Evolutionary conservation across 257 asterid genomes (phyloP).

Genomic region (Euphrasia confusa): DNA sequence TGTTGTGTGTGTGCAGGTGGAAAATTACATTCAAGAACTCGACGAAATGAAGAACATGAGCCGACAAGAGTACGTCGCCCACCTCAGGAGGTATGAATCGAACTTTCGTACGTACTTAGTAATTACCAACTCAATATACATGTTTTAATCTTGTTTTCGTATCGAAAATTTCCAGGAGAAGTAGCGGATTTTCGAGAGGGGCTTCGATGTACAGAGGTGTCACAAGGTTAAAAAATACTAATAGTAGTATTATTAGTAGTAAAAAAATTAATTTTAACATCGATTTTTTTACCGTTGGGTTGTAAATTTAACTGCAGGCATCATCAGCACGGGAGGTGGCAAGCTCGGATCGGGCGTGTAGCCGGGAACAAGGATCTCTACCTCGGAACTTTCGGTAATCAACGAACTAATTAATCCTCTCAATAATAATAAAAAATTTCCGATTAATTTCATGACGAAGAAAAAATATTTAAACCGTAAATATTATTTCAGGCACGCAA

Average conservation of each 20-base stretch:
- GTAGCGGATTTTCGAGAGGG: slow-evolving; percentile 57
- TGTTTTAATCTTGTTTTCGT: background rate
- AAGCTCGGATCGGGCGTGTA: slow-evolving; percentile 55
- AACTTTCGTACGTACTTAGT: background rate
- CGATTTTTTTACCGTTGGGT: background rate
- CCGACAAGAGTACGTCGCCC: slow-evolving; percentile 72
- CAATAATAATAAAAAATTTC: too few species aligned
- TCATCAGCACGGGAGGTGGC: slow-evolving; percentile 66
- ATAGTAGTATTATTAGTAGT: too few species aligned
- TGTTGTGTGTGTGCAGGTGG: slow-evolving; percentile 36
- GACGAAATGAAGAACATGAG: slow-evolving; percentile 75
- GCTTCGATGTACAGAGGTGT: slow-evolving; percentile 60
- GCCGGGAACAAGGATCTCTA: slow-evolving; percentile 60
- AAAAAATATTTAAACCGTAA: too few species aligned
- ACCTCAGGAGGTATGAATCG: slow-evolving; percentile 49
- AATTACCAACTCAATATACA: background rate
- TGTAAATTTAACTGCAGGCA: slow-evolving; percentile 23
- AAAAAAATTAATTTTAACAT: too few species aligned
- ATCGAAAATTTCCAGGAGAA: slow-evolving; percentile 27
- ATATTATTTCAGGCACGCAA: slow-evolving; percentile 37
- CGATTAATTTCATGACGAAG: too few species aligned
- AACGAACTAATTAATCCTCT: too few species aligned
- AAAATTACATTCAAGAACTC: slow-evolving; percentile 56
- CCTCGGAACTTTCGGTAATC: slow-evolving; percentile 56
- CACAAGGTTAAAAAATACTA: slow-evolving; percentile 32